Evolutionary conservation across 2,329 filamentous ascomycete genomes (phyloP), one percentile per base, ranked within the genome.

Genomic region (Xylaria arbuscula): DNA sequence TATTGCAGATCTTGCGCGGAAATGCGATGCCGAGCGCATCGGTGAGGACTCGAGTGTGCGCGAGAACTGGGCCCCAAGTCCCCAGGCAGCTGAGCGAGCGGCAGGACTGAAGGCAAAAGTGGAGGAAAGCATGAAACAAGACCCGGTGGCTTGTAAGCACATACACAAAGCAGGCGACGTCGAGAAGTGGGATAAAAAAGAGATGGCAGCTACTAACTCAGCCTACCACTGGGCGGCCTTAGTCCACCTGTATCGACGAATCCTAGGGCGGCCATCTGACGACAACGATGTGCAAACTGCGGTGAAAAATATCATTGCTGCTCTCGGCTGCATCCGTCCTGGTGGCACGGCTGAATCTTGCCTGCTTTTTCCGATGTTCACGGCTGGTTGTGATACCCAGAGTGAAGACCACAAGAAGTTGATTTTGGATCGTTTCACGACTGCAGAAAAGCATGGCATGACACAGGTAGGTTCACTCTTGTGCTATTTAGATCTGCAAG

Each of bases 221-320:
- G 90, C 92, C 2, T 95, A 93, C 78, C 92, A 95, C 76, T 93
- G 89, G 86, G 91, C 92, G 0, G 93, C 90, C 0, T 82, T 94
- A 11, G 87, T 95, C 3, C 92, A 96, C 75, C 84, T 96, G 9
- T 87, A 92, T 68, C 88, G 92, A 13, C 88, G 93, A 17, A 90
- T 94, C 0, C 82, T 95, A 15, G 89, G 89, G 3, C 88, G 88
- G 54, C 81, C 85, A 0, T 82, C 87, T 0, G 78, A 79, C 1
- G 87, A 92, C 69, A 76, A 81, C 0, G 84, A 88, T 24, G 90
- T 96, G 0, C 89, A 90, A 72, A 80, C 82, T 11, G 87, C 88
- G 0, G 88, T 94, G 5, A 79, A 83, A 45, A 85, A 88, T 69
- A 91, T 95, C 54, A 81, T 93, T 34, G 81, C 82, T 1, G 86